Conservation (phyloP, 805 yeast genomes). For the Teunomyces aglyptinius region DNA sequence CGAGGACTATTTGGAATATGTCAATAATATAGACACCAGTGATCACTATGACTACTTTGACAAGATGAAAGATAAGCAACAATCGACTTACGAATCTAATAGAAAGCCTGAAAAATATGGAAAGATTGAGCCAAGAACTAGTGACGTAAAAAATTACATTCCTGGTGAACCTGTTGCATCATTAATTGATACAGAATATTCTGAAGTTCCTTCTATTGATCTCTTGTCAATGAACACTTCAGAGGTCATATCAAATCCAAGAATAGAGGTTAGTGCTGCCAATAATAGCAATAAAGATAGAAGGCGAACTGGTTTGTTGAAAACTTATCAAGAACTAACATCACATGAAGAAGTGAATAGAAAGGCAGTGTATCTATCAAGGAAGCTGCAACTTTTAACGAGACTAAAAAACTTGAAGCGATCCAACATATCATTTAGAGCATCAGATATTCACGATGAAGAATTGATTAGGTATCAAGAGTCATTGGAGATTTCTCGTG, state of each 20-base stretch:
- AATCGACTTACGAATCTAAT: background rate
- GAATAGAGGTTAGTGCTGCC: slow-evolving; percentile 14
- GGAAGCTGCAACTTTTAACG: slow-evolving; percentile 23
- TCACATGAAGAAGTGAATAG: slow-evolving; percentile 15
- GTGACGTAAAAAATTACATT: slow-evolving; percentile 9
- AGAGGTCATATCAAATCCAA: slow-evolving; percentile 5
- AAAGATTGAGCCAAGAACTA: slow-evolving; percentile 8
- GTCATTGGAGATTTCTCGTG: slow-evolving; percentile 23
- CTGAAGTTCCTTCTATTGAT: background rate
- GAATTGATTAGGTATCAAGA: slow-evolving; percentile 23
- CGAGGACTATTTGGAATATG: slow-evolving; percentile 25
- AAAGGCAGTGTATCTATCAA: slow-evolving; percentile 17
- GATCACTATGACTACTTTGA: slow-evolving; percentile 16
- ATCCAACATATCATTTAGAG: slow-evolving; percentile 24
- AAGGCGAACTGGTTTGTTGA: slow-evolving; percentile 20
- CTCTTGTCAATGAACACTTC: background rate
- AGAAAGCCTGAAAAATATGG: slow-evolving; percentile 8
- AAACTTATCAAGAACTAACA: slow-evolving; percentile 17
- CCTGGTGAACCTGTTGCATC: background rate
- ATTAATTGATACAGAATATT: background rate
- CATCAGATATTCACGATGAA: slow-evolving; percentile 22
- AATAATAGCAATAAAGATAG: slow-evolving; percentile 19
- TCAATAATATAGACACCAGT: slow-evolving; percentile 19
- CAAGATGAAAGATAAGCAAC: background rate
- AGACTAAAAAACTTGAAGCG: slow-evolving; percentile 23